These are phyloP conservation scores for Daldinia caldariorum DNA, from an alignment of 495 filamentous ascomycete genomes.

Conservation along the genomic window DNA sequence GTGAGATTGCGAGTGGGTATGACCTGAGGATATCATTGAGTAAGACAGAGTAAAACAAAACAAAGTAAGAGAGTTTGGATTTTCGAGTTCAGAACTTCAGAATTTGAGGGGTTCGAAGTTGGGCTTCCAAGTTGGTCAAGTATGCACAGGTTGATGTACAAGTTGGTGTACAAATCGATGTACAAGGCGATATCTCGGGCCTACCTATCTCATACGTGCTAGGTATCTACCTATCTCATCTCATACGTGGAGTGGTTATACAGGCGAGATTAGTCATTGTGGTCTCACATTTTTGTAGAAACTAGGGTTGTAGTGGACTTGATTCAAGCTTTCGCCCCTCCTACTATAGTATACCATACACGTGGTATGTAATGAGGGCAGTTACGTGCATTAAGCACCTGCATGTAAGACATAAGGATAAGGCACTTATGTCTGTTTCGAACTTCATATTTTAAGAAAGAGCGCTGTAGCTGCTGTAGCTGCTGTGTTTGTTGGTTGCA, in stretches of 20 bases:
- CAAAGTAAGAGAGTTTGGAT: constrained; percentile 3
- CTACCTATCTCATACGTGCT: background rate
- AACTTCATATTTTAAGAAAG: background rate
- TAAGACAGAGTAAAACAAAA: background rate
- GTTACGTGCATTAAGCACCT: no score
- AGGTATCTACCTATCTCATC: background rate
- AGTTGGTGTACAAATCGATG: no score
- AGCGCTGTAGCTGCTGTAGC: background rate
- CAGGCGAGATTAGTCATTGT: constrained; percentile 32
- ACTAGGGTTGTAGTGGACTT: background rate
- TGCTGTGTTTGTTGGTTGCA: background rate
- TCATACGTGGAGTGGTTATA: constrained; percentile 14
- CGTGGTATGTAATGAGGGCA: no score
- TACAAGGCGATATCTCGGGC: no score
- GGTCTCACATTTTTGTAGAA: constrained; percentile 27
- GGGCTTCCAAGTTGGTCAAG: constrained; percentile 13
- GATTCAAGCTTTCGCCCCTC: constrained; percentile 24
- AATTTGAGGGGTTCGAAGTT: constrained; percentile 4
- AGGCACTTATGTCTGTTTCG: background rate
- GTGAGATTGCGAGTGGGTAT: constrained; percentile 9
- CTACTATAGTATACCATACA: background rate
- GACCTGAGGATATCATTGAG: constrained; percentile 4
- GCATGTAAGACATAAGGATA: no score
- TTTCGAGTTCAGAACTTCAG: constrained; percentile 4
- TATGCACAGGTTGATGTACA: background rate